Percentiles rank a stretch among this genome's conserved stretches.
These are phyloP conservation scores for Rosa rugosa DNA, from an alignment of 306 rosid species.

Conservation along the genomic window DNA sequence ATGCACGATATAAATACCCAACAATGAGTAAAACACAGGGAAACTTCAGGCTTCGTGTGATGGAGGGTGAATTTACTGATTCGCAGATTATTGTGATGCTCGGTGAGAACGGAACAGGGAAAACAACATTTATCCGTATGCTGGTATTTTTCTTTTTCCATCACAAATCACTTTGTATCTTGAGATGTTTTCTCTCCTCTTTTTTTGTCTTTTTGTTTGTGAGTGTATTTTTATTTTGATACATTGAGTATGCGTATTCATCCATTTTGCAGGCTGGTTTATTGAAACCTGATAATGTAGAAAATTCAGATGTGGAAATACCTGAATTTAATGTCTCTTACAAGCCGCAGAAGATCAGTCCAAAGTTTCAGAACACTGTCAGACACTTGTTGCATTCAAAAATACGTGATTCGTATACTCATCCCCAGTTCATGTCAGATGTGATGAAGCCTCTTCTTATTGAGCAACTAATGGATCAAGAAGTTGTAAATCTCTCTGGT, in stretches of 20 bases:
- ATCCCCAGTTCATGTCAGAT: slow-evolving; percentile 93
- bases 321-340: slow-evolving; percentile 97
- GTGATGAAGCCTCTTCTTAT: slow-evolving; percentile 99
- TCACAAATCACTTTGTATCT: not conserved
- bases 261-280: slow-evolving; percentile 78
- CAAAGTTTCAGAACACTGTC: slow-evolving; percentile 76
- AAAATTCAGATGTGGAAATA: slow-evolving; percentile 72
- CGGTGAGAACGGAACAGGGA: slow-evolving; percentile 98
- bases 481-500: slow-evolving; percentile 95
- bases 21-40: slow-evolving; percentile 94
- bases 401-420: slow-evolving; percentile 84
- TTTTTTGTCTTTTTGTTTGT: not conserved
- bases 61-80: slow-evolving; percentile 96
- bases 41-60: slow-evolving; percentile 72
- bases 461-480: slow-evolving; percentile 96
- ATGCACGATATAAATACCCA: slow-evolving; percentile 92
- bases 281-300: slow-evolving; percentile 78
- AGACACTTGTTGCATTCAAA: slow-evolving; percentile 74
- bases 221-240: not conserved
- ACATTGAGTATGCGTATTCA: slow-evolving; percentile 2
- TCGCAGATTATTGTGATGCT: slow-evolving; percentile 98
- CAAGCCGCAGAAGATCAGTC: slow-evolving; percentile 98
- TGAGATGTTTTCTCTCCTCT: not conserved
- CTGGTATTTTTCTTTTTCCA: slow-evolving; percentile 61
- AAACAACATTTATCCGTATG: slow-evolving; percentile 97